Evolutionary conservation across 1,284 basidiomycete genomes (phyloP).

Genomic region (Cutaneotrichosporon mucoides): DNA sequence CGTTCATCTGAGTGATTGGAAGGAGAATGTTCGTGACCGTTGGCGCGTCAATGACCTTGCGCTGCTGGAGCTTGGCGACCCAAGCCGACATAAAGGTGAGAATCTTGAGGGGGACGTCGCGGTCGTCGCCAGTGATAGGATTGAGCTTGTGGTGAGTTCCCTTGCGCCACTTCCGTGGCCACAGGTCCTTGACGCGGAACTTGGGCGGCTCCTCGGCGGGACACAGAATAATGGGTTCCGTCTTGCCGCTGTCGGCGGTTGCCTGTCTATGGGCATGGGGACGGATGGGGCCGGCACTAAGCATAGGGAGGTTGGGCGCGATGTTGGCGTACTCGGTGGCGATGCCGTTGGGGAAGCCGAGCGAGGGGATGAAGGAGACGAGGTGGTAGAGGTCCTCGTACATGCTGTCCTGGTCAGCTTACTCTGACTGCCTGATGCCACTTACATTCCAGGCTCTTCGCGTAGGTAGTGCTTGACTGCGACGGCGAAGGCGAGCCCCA

Average conservation of each 20-base stretch:
- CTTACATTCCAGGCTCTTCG: slow-evolving; percentile 60
- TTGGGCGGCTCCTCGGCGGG: slow-evolving; percentile 62
- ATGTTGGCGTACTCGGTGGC: slow-evolving; percentile 28
- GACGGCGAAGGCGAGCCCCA: slow-evolving; percentile 58
- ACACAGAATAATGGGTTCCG: neutral
- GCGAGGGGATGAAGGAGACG: slow-evolving; percentile 40
- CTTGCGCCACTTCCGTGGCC: slow-evolving; percentile 49
- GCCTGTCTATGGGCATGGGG: neutral
- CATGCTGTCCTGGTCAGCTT: slow-evolving; percentile 18
- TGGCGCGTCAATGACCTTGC: slow-evolving; percentile 62
- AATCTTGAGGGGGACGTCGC: slow-evolving; percentile 59
- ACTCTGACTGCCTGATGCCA: neutral
- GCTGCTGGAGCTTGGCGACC: slow-evolving; percentile 58
- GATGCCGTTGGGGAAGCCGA: slow-evolving; percentile 35
- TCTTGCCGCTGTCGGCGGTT: neutral
- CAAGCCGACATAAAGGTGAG: slow-evolving; percentile 68
- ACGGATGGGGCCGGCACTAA: slow-evolving; percentile 5
- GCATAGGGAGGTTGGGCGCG: slow-evolving; percentile 19
- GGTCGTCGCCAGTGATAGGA: neutral
- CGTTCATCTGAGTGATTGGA: slow-evolving; percentile 59
- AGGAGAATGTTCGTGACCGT: slow-evolving; percentile 59
- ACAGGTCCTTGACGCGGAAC: slow-evolving; percentile 58
- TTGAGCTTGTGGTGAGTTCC: neutral
- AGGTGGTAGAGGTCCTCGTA: slow-evolving; percentile 47
- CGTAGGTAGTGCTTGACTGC: slow-evolving; percentile 54